A percentile compares a stretch with the other conserved stretches of the same genome.
phyloP scores from a whole-genome alignment of 495 filamentous ascomycete species.

The Chlorociboria aeruginascens region DNA sequence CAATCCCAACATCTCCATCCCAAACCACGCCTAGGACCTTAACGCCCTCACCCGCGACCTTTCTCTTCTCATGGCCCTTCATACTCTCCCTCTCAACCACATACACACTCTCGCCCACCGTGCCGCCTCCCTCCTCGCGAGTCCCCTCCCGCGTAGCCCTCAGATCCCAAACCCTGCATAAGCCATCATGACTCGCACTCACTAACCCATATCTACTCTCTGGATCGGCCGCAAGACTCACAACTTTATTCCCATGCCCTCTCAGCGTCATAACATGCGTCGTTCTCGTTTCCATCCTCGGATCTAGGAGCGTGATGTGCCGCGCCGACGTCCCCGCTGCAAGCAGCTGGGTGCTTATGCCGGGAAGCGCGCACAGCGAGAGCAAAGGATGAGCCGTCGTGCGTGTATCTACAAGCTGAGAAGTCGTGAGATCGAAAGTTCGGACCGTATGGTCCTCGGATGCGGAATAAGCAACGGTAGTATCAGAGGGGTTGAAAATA shows the following conservation, averaged over 20 bases:
- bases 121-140: conserved; percentile 39
- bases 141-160: conserved; percentile 56
- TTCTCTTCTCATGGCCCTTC: conserved; percentile 38
- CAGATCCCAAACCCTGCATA: conserved; percentile 86
- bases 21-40: conserved; percentile 89
- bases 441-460: conserved; percentile 82
- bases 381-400: conserved; percentile 73
- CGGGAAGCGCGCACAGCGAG: conserved; percentile 35
- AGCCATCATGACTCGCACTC: conserved; percentile 79
- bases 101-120: conserved; percentile 72
- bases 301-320: conserved; percentile 83
- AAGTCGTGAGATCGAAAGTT: conserved; percentile 83
- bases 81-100: conserved; percentile 61
- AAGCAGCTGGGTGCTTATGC: conserved; percentile 45
- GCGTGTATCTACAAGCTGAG: conserved; percentile 58
- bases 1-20: conserved; percentile 75
- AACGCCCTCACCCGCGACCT: conserved; percentile 58
- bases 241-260: conserved; percentile 79
- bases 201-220: conserved; percentile 69
- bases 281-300: conserved; percentile 57
- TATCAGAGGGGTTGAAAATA: conserved; percentile 72
- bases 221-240: conserved; percentile 55
- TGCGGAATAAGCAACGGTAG: conserved; percentile 78
- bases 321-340: conserved; percentile 79
- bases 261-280: conserved; percentile 77